A percentile compares a stretch with the other conserved stretches of the same genome.
phyloP scores from a whole-genome alignment of 768 basidiomycete genomes.

The Antrodiella citrinella region DNA sequence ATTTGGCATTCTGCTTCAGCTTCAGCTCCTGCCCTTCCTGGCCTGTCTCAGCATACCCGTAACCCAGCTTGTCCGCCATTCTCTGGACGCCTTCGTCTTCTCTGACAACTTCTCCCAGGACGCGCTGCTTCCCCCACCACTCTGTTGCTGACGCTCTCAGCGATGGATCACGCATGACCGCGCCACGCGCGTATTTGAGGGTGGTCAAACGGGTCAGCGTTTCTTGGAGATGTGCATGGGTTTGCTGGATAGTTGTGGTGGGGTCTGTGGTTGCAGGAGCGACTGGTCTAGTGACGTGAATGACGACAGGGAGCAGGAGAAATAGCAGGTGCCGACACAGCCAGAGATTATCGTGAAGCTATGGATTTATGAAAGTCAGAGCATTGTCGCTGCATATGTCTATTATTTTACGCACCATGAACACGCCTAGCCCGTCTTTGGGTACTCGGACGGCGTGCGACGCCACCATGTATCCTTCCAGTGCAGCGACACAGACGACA shows the following conservation, averaged over 20 bases:
- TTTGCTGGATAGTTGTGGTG: slow-evolving; percentile 14
- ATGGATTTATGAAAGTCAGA: no score
- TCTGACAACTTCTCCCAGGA: slow-evolving; percentile 42
- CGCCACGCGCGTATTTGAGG: slow-evolving; percentile 47
- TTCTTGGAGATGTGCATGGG: slow-evolving; percentile 25
- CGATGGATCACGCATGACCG: slow-evolving; percentile 44
- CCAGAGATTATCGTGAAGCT: slow-evolving; percentile 65
- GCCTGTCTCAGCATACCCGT: not conserved
- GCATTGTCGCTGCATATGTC: no score
- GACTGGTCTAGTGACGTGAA: slow-evolving; percentile 34
- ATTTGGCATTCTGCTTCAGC: not conserved
- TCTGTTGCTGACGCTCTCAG: slow-evolving; percentile 36
- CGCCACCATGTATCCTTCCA: slow-evolving; percentile 47
- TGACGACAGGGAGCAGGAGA: slow-evolving; percentile 43
- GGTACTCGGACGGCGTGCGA: slow-evolving; percentile 42
- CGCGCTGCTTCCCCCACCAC: slow-evolving; percentile 54
- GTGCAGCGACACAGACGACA: slow-evolving; percentile 39
- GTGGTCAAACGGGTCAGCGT: slow-evolving; percentile 42
- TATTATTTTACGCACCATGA: slow-evolving; percentile 37
- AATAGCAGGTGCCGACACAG: slow-evolving; percentile 49
- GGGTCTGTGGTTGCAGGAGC: slow-evolving; percentile 21
- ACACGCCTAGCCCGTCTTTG: slow-evolving; percentile 26
- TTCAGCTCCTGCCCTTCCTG: not conserved
- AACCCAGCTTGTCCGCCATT: slow-evolving; percentile 24
- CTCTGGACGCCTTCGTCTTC: slow-evolving; percentile 39